These are phyloP conservation scores for Sedum album DNA, from an alignment of 164 flowering plant species.

Conservation along the genomic window DNA sequence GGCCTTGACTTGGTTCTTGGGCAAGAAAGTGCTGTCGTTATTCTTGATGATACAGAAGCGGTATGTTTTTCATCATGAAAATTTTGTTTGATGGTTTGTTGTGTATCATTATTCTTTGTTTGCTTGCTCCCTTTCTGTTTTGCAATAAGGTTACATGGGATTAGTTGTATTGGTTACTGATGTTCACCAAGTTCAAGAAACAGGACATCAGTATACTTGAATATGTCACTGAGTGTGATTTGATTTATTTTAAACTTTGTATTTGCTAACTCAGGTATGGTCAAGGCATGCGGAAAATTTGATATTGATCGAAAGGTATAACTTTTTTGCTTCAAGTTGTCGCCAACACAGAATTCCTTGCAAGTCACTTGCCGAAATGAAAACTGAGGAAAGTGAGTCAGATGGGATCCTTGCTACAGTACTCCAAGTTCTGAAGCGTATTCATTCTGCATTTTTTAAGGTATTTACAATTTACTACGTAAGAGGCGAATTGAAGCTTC, in stretches of 20 bases:
- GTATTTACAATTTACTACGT: too few species aligned
- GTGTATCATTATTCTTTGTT: not conserved
- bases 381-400: constrained; percentile 11
- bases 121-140: not conserved
- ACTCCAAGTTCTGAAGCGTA: not conserved
- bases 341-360: constrained; percentile 15
- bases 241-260: not conserved
- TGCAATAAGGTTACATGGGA: not conserved
- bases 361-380: constrained; percentile 52
- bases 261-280: not conserved
- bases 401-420: not conserved
- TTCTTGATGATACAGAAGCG: constrained; percentile 78
- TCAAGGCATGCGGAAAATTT: not conserved
- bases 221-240: not conserved
- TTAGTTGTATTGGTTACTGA: not conserved
- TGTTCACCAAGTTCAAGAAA: not conserved
- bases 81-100: not conserved
- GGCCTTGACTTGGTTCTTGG: not conserved
- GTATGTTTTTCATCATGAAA: constrained; percentile 27
- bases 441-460: not conserved
- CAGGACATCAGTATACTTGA: not conserved
- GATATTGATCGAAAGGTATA: not conserved
- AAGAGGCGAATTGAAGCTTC: too few species aligned
- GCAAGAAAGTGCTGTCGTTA: not conserved
- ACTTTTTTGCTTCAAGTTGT: not conserved